Evolutionary conservation across 1,139 yeast genomes (phyloP).

Genomic region (Williopsis jadinii): DNA sequence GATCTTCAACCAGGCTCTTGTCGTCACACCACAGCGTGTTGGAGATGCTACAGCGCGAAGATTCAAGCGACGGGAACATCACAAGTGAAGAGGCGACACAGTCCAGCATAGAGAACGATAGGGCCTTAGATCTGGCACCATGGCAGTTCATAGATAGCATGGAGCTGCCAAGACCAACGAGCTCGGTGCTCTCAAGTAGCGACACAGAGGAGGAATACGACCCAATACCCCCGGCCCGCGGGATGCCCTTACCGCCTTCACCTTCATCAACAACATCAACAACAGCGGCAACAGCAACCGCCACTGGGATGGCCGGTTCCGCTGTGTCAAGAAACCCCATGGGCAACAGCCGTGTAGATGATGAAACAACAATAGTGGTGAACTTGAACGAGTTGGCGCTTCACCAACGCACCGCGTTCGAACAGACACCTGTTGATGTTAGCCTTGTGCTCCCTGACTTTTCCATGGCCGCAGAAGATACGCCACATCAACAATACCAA

Average conservation of each 20-base stretch:
- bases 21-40: conserved; percentile 18
- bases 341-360: conserved; percentile 3
- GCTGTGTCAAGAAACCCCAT: not conserved
- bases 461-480: not conserved
- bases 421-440: conserved; percentile 3
- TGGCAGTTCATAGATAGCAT: conserved; percentile 18
- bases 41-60: conserved; percentile 16
- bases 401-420: not conserved
- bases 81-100: not conserved
- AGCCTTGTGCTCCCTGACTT: conserved; percentile 16
- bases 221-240: not conserved
- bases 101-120: too few relatives aligned
- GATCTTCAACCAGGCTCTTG: too few relatives aligned
- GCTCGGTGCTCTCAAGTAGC: conserved; percentile 21
- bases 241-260: not conserved
- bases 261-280: too few relatives aligned
- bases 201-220: conserved; percentile 20
- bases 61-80: not conserved
- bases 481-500: not conserved
- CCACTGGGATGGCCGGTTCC: too few relatives aligned
- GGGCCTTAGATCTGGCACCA: conserved; percentile 2
- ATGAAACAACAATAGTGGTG: conserved; percentile 19
- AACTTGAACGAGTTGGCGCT: conserved; percentile 10
- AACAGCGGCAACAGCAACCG: too few relatives aligned
- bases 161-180: conserved; percentile 19